Percentiles rank a stretch among this genome's conserved stretches.
phyloP scores from a whole-genome alignment of 1,139 yeast species.

The Blastobotrys buckinghamii region DNA sequence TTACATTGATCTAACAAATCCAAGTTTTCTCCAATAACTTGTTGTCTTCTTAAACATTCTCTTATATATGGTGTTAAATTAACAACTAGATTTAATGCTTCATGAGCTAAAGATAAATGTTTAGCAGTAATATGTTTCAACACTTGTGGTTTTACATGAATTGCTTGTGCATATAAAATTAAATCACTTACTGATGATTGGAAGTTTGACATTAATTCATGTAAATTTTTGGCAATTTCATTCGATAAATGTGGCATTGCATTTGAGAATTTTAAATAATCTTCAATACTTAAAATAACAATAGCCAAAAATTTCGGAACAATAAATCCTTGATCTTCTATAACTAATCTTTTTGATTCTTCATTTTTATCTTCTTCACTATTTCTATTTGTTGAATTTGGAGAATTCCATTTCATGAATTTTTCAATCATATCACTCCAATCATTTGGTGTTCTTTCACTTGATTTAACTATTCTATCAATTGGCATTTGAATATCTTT shows the following conservation, averaged over 20 bases:
- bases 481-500: conserved; percentile 45
- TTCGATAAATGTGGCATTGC: conserved; percentile 46
- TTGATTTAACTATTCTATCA: conserved; percentile 50
- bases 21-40: conserved; percentile 16
- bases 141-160: conserved; percentile 54
- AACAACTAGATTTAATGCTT: conserved; percentile 44
- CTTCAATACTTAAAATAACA: conserved; percentile 39
- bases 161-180: conserved; percentile 73
- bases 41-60: conserved; percentile 28
- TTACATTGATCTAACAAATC: conserved; percentile 40
- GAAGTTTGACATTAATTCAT: conserved; percentile 48
- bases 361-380: neutral
- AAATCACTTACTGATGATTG: conserved; percentile 57
- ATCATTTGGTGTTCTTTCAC: conserved; percentile 42
- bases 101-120: conserved; percentile 65
- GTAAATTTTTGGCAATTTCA: conserved; percentile 34
- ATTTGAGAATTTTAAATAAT: conserved; percentile 45
- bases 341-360: conserved; percentile 28
- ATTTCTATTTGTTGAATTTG: neutral
- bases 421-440: conserved; percentile 38
- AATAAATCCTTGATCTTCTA: conserved; percentile 35
- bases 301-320: conserved; percentile 34
- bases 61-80: conserved; percentile 35
- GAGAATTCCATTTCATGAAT: neutral
- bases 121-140: conserved; percentile 70